Conservation (phyloP, 192 early-diverging fungal species). For the Coemansia javaensis region DNA sequence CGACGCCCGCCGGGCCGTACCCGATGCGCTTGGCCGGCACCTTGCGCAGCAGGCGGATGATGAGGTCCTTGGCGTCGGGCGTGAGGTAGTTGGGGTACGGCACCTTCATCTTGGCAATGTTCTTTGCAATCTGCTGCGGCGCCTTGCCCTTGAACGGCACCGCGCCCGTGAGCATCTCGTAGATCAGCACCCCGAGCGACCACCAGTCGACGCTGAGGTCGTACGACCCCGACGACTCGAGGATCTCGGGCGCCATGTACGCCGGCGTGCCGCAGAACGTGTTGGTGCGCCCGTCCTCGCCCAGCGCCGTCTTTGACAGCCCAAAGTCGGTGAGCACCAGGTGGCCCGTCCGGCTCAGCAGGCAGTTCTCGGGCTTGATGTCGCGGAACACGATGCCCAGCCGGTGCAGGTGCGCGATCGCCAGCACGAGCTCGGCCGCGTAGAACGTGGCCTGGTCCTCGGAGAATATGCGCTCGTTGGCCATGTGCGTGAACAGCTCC, state of each 20-base stretch:
- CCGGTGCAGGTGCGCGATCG: conserved; percentile 79
- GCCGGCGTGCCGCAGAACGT: conserved; percentile 88
- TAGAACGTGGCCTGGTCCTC: conserved; percentile 87
- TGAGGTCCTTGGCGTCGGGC: conserved; percentile 69
- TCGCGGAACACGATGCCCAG: conserved; percentile 89
- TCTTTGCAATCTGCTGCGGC: conserved; percentile 78
- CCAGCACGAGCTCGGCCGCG: conserved; percentile 79
- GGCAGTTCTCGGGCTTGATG: conserved; percentile 70
- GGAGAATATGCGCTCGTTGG: conserved; percentile 54
- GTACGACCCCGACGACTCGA: conserved; percentile 53
- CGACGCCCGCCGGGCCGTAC: conserved; percentile 25
- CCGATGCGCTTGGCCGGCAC: conserved; percentile 60
- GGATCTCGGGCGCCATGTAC: conserved; percentile 82
- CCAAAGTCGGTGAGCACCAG: conserved; percentile 93
- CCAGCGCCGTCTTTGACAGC: conserved; percentile 66
- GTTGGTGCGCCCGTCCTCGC: conserved; percentile 54
- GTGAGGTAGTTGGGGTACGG: conserved; percentile 77
- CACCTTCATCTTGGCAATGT: conserved; percentile 78
- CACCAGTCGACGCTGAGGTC: conserved; percentile 86
- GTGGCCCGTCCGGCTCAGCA: conserved; percentile 72
- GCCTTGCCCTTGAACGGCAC: conserved; percentile 77
- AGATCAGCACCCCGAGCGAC: conserved; percentile 85
- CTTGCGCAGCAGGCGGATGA: conserved; percentile 63
- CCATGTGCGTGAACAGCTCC: conserved; percentile 89
- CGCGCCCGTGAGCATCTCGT: conserved; percentile 84